Base-by-base conservation (phyloP, 2,329 filamentous ascomycete genomes). In the Alternaria sp. region DNA sequence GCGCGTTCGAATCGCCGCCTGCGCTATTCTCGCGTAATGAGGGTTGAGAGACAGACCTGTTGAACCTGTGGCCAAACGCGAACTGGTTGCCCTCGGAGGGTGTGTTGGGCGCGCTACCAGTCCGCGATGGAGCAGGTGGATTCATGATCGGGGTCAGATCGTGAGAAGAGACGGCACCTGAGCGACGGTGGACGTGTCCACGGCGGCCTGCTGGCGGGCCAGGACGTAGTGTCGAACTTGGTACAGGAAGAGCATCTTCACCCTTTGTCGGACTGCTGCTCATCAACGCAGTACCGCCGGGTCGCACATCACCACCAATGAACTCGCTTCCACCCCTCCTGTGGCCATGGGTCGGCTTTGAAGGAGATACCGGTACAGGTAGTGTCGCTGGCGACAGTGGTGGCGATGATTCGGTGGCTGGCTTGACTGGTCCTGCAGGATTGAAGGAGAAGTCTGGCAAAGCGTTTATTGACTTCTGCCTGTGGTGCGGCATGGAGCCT, bases 251-350 rank as follows among this genome's bases (percentile, higher is more conserved):
- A 7, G 83, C 76, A 63, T 85, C 84, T 5, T 87, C 86, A 58
- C 82, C 84, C 53, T 88, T 91, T 10, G 88, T 90, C 28, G 90
- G 88, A 69, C 88, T 92, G 11, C 86, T 85, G 75, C 86, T 90
- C 79, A 91, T 82, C 80, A 77, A 83, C 77, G 67, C 86, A 81
- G 65, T 84, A 79, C 78, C 72, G 70, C 81, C 80, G 68, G 77
- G 64, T 69, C 80, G 79, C 41, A 79, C 79, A 67, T 89, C 90
- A 7, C 90, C 91, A 36, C 92, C 92, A 45, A 96, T 90, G 70
- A 96, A 93, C 74, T 97, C 93, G 74, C 93, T 97, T 28, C 88
- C 90, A 53, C 90, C 90, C 70, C 93, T 86, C 69, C 89, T 85
- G 72, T 93, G 90, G 52, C 74, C 74, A 23, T 88, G 87, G 31